Base-by-base conservation (phyloP, 2,329 filamentous ascomycete species). In the Pseudocercospora fuligena region DNA sequence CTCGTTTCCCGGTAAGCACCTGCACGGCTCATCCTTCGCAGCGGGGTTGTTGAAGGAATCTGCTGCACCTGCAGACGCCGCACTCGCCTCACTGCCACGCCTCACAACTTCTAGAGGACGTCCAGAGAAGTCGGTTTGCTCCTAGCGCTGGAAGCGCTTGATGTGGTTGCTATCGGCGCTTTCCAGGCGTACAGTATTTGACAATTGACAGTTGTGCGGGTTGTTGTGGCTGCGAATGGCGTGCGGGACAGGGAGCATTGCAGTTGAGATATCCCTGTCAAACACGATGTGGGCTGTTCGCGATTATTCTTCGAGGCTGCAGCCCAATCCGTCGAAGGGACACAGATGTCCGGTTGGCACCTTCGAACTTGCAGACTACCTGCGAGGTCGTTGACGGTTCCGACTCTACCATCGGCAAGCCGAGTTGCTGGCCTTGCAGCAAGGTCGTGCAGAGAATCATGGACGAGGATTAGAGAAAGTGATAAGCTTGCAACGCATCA, bases 41-140 rank as follows among this genome's bases (percentile, higher is more conserved):
- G 56, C 33, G 56, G 56, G 56, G 56, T 59, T 59, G 56, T 59
- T 23, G 23, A 43, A 43, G 19, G 56, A 59, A 43, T 59, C 31
- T 14, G 19, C 56, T 31, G 31, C 31, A 16, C 25, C 19, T 16
- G n/a, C 31, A 21, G 49, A 27, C 49, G 49, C 49, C 7, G 12
- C 49, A 27, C 2, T 56, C 51, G 40, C 40, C 58, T 60, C 40
- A 60, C 58, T 29, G 21, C 23, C n/a, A n/a, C 29, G 33, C 58
- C 9, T 60, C 23, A 47, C 21, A 25, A 5, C 29, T 16, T 23
- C 29, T 23, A 16, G 12, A 21, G 6, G 56, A 25, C 12, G 19
- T 40, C n/a, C 19, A 47, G 25, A 54, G 25, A 16, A 27, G 7
- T 54, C 51, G 9, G 23, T 53, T 53, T 14, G 49, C 49, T 49